phyloP scores from a whole-genome alignment of 2,329 filamentous ascomycete species.

The Paecilomyces niveus region DNA sequence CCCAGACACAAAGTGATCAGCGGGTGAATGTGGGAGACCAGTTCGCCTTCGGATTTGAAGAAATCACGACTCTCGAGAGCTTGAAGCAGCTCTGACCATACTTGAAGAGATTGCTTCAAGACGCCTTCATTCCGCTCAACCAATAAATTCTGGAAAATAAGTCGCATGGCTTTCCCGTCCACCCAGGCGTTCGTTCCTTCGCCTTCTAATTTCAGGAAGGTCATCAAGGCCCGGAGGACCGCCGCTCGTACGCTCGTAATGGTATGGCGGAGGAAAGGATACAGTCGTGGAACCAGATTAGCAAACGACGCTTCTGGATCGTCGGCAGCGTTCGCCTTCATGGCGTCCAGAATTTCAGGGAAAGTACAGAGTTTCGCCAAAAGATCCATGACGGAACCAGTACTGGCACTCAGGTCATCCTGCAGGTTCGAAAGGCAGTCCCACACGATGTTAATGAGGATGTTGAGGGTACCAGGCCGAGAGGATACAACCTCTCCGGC shows the following conservation, averaged over 20 bases:
- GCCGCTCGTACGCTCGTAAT: slow-evolving; percentile 93
- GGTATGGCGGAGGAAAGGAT: slow-evolving; percentile 92
- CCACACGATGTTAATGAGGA: slow-evolving; percentile 92
- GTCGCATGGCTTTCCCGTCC: slow-evolving; percentile 75
- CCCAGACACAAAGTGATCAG: slow-evolving; percentile 79
- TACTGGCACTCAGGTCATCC: slow-evolving; percentile 94
- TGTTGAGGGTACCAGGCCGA: slow-evolving; percentile 68
- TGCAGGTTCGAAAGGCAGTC: slow-evolving; percentile 94
- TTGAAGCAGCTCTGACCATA: slow-evolving; percentile 74
- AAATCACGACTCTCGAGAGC: slow-evolving; percentile 57
- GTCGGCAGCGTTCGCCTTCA: slow-evolving; percentile 80
- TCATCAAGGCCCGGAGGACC: slow-evolving; percentile 84
- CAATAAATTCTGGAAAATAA: slow-evolving; percentile 91
- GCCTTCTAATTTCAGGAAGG: slow-evolving; percentile 81
- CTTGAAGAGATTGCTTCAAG: slow-evolving; percentile 72
- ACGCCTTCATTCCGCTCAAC: slow-evolving; percentile 85
- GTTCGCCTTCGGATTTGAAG: slow-evolving; percentile 62
- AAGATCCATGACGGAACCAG: slow-evolving; percentile 96
- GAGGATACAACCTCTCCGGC: slow-evolving; percentile 88
- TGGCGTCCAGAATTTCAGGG: slow-evolving; percentile 82
- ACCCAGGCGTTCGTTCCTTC: slow-evolving; percentile 82
- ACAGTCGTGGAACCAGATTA: slow-evolving; percentile 83
- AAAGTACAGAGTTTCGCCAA: slow-evolving; percentile 93
- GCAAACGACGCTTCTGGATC: slow-evolving; percentile 87
- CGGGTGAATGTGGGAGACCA: slow-evolving; percentile 68